Base-by-base conservation (phyloP, 2,329 filamentous ascomycete species). In the Nemania diffusa region DNA sequence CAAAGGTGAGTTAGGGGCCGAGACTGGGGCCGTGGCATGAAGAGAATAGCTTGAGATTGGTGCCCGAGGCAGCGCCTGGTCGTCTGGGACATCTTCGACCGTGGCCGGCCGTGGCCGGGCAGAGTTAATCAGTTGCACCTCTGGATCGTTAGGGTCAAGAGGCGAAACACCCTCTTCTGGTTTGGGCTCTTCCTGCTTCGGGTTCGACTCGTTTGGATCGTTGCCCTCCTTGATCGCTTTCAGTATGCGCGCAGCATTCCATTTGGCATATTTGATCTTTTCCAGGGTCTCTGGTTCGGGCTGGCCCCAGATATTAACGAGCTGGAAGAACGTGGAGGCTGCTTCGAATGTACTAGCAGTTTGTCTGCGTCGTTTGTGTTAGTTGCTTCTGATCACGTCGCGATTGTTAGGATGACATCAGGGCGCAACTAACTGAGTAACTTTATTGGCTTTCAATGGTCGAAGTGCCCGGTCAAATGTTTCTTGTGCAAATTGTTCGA, bases 251-350 rank as follows among this genome's bases (percentile, higher is more conserved):
- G 95, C 83, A 1, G 95, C 94, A 78, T 98, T 97, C 86, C 93
- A 99, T 80, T 98, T 99, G 48, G 95, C 94, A 78, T 93, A 99
- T 79, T 97, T 97, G 80, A 95, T 93, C 84, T 97, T 98, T 62
- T 93, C 88, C 44, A 89, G 85, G 22, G 90, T 88, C 75, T 98
- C 94, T 0, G 87, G 81, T 37, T 97, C 92, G 11, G 90, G 82
- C 0, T 87, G 81, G 5, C 89, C 91, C 94, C 95, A 99, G 74
- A 97, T 91, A 70, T 90, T 90, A 63, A 93, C 87, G 5, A 98
- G 84, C 72, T 97, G 93, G 75, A 98, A 90, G 79, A 99, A 98
- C 0, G 94, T 97, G 0, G 93, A 91, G 0, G 96, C 93, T 1
- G 97, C 96, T 76, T 94, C 91, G 73, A 98, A 97, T 0, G 94